Evolutionary conservation across 2,329 filamentous ascomycete species (phyloP), one percentile per base, ranked within the genome.

Genomic region (Diaporthe capsici): DNA sequence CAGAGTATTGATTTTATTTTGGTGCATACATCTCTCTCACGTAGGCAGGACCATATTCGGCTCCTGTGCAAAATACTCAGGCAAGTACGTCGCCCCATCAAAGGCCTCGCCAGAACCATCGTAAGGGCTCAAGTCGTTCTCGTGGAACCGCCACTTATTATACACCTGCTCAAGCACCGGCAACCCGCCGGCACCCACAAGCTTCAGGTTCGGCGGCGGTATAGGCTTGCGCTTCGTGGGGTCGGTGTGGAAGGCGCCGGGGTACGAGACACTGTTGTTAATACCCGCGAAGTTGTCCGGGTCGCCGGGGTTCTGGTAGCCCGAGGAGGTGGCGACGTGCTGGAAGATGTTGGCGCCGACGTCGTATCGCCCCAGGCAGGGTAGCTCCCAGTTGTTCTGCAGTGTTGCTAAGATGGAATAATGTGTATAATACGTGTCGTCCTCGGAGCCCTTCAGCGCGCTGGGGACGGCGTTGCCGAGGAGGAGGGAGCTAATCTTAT

Each of bases 391-490:
- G 77, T 87, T 88, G 57, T 83, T 82, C 75, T 86, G 76, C 12
- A 86, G 39, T 2, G 85, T 86, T 0, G 85, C 83, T 47, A 87
- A 79, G 75, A 86, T 84, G 57, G 84, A 85, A 77, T 85, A 88
- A 77, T 87, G 86, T 2, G 83, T 87, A 75, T 88, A 88, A 67
- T 86, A 88, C 22, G 86, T 89, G 71, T 82, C 79, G 80, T 92
- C 90, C 7, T 83, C 85, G 12, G 88, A 90, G 47, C 89, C 88
- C 47, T 86, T 84, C 4, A 88, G 82, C 3, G 82, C 76, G 6
- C 79, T 53, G 0, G 89, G 88, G 2, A 92, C 81, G 15, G 89
- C 88, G 58, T 87, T 89, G 4, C 90, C 90, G 10, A 92, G 85
- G 2, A 92, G 84, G 44, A 92, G 84, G 42, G 85, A 87, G 49